phyloP scores from a whole-genome alignment of 768 basidiomycete genomes.

The Hypsizygus marmoreus region DNA sequence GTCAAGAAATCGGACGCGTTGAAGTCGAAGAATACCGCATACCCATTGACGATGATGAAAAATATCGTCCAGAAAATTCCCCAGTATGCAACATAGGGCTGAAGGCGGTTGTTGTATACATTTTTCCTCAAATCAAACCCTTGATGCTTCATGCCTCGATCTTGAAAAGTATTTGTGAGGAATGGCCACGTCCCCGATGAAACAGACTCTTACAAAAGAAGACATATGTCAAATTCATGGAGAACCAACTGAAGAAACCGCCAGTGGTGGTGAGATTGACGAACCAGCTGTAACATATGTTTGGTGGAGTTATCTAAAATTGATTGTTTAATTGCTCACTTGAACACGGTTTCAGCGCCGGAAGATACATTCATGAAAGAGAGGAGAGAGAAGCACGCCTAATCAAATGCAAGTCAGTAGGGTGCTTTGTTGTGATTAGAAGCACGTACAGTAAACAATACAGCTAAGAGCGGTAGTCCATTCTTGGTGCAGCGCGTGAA shows the following conservation, averaged over 20 bases:
- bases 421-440: not conserved
- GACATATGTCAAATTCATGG: constrained; percentile 72
- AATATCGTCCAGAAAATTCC: constrained; percentile 65
- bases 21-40: constrained; percentile 66
- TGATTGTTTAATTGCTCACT: constrained; percentile 27
- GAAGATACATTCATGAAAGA: constrained; percentile 67
- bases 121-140: constrained; percentile 64
- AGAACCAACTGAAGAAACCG: constrained; percentile 69
- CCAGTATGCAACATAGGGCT: constrained; percentile 73
- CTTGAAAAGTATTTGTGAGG: too few species aligned
- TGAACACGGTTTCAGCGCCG: constrained; percentile 60
- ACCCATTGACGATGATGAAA: constrained; percentile 57
- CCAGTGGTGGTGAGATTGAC: constrained; percentile 67
- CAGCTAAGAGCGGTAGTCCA: constrained; percentile 47
- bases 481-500: constrained; percentile 47
- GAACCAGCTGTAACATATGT: constrained; percentile 55
- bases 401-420: not conserved
- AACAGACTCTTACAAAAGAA: constrained; percentile 56
- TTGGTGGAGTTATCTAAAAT: not conserved
- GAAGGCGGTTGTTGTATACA: constrained; percentile 59
- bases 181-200: too few species aligned
- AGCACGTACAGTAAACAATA: constrained; percentile 35
- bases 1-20: constrained; percentile 51
- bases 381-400: constrained; percentile 48
- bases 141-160: constrained; percentile 63